Evolutionary conservation across 345 rosid species (phyloP).

Genomic region (Salix koriyanagi): DNA sequence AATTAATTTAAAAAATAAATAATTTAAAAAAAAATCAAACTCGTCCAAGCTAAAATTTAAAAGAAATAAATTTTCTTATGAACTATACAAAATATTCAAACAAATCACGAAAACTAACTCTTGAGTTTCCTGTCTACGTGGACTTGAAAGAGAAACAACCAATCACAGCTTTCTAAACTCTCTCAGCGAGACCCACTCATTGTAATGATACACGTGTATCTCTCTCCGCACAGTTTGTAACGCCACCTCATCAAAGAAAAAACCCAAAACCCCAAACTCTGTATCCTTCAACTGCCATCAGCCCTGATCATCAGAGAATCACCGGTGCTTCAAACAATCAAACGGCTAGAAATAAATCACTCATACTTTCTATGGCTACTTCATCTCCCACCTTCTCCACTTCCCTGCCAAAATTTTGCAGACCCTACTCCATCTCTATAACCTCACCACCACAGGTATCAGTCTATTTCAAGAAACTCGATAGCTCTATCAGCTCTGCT

Average conservation of each 20-base stretch:
- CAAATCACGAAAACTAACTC: too few species aligned
- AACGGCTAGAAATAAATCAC: background rate
- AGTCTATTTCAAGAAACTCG: background rate
- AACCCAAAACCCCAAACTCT: background rate
- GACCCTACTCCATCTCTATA: background rate
- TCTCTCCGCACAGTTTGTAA: background rate
- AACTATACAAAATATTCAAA: too few species aligned
- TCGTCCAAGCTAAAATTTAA: too few species aligned
- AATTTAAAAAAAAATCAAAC: too few species aligned
- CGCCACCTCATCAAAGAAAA: background rate
- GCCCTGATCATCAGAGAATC: background rate
- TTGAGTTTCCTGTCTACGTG: too few species aligned
- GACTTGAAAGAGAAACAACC: background rate
- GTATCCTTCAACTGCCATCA: background rate
- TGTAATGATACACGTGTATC: background rate
- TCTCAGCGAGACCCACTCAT: background rate
- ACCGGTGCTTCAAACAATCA: background rate
- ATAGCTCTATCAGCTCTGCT: conserved; percentile 1
- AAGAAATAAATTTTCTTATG: too few species aligned
- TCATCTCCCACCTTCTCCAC: background rate
- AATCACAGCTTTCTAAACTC: background rate
- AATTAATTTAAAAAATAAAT: too few species aligned
- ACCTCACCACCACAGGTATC: background rate
- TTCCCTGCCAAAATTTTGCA: background rate
- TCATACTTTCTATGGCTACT: background rate